phyloP scores from a whole-genome alignment of 306 rosid species.

The Vigna hirtella region DNA sequence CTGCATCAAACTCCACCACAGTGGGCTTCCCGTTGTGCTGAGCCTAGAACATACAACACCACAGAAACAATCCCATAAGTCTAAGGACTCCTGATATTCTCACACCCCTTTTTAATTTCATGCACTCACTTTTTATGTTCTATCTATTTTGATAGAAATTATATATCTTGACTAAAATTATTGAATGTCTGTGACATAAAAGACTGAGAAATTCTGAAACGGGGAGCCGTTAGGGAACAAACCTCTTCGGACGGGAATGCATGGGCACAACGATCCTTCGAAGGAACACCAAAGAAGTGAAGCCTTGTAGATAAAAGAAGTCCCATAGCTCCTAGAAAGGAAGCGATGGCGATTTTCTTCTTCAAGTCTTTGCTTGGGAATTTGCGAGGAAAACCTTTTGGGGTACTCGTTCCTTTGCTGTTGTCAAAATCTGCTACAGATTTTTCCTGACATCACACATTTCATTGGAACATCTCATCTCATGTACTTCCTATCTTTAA shows the following conservation, averaged over 20 bases:
- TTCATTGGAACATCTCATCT: background rate
- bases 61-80: constrained; percentile 7
- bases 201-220: constrained; percentile 2
- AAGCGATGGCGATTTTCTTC: constrained; percentile 64
- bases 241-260: constrained; percentile 85
- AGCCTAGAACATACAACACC: constrained; percentile 54
- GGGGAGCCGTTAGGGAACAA: background rate
- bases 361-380: constrained; percentile 67
- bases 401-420: constrained; percentile 50
- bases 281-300: constrained; percentile 78
- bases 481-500: too few species aligned
- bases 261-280: constrained; percentile 71
- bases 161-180: too few species aligned
- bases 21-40: constrained; percentile 82
- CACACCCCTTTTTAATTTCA: too few species aligned
- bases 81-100: background rate
- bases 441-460: constrained; percentile 52
- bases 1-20: constrained; percentile 82
- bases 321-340: constrained; percentile 71
- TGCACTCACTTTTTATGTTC: too few species aligned
- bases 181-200: background rate
- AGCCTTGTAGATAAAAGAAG: constrained; percentile 70
- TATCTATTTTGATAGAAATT: too few species aligned
- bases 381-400: constrained; percentile 38
- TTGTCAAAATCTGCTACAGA: constrained; percentile 44